A percentile compares a stretch with the other conserved stretches of the same genome.
These are phyloP conservation scores for Fusarium sp. DNA, from an alignment of 2,329 filamentous ascomycete genomes.

Conservation along the genomic window DNA sequence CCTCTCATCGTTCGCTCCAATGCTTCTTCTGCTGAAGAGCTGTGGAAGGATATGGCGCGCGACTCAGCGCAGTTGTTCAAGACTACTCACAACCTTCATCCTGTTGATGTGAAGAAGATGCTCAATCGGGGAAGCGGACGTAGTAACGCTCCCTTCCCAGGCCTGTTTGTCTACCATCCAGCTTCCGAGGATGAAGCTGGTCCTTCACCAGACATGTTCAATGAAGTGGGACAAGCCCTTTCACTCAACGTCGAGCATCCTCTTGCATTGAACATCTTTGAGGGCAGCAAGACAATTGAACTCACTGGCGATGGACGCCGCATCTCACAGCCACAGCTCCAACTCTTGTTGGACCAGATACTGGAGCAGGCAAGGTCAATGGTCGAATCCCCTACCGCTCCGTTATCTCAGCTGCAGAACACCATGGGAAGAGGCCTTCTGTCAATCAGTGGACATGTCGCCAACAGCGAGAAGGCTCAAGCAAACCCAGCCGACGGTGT, in stretches of 20 bases:
- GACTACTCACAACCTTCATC: constrained; percentile 11
- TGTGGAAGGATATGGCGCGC: constrained; percentile 11
- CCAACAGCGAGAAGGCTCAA: fast-evolving
- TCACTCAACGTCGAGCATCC: constrained; percentile 32
- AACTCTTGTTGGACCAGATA: constrained; percentile 17
- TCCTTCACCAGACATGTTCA: not conserved
- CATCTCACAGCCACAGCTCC: constrained; percentile 16
- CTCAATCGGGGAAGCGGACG: constrained; percentile 1
- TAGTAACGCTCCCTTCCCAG: constrained; percentile 12
- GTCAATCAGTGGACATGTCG: not conserved
- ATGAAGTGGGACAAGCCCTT: constrained; percentile 15
- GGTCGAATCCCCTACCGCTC: not conserved
- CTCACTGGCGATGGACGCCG: constrained; percentile 27
- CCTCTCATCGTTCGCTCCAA: constrained; percentile 18
- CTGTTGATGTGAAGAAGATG: constrained; percentile 27
- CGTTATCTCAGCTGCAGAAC: constrained; percentile 7
- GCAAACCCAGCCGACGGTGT: not conserved
- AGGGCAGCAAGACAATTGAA: not conserved
- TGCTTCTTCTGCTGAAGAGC: not conserved
- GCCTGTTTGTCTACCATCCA: constrained; percentile 27
- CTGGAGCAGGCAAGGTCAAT: constrained; percentile 10
- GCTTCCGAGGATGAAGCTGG: not conserved
- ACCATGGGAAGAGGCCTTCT: not conserved
- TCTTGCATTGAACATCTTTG: constrained; percentile 21
- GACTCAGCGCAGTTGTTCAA: constrained; percentile 13